Evolutionary conservation across 2,329 filamentous ascomycete species (phyloP).

Genomic region (Colletotrichum australisinense): DNA sequence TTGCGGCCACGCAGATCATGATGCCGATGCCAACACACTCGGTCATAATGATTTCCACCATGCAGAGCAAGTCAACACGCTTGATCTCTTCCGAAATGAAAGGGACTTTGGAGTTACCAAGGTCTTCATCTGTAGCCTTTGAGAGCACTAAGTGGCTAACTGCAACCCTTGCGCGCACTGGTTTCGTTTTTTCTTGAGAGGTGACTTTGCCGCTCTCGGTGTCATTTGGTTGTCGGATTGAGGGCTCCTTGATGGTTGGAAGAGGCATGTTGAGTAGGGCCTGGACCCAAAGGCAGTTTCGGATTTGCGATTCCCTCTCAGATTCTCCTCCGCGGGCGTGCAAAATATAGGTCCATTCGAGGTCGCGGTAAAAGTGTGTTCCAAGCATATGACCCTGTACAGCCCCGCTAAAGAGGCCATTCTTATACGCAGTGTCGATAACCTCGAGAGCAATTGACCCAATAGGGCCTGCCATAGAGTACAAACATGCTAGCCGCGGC

Average conservation of each 20-base stretch:
- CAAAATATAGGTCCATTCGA: not conserved
- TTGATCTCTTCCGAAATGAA: not conserved
- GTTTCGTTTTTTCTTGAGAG: not conserved
- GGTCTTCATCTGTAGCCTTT: not conserved
- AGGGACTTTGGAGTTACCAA: not conserved
- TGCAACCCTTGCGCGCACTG: not conserved
- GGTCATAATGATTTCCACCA: not conserved
- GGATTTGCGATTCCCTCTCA: conserved; percentile 15
- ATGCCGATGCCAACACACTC: not conserved
- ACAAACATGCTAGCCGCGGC: conserved; percentile 26
- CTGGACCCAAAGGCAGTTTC: conserved; percentile 38
- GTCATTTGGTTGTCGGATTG: not conserved
- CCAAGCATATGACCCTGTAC: not conserved
- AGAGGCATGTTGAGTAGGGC: conserved; percentile 21
- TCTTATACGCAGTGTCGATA: not conserved
- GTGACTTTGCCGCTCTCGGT: not conserved
- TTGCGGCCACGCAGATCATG: not conserved
- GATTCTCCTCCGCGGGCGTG: not conserved
- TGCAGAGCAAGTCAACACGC: not conserved
- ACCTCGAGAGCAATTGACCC: conserved; percentile 35
- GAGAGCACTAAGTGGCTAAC: not conserved
- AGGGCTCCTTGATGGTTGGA: not conserved
- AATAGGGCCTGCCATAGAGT: conserved; percentile 39
- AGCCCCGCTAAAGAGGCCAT: not conserved
- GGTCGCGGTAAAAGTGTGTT: not conserved